These are phyloP conservation scores for Scedosporium aurantiacum DNA, from an alignment of 2,329 filamentous ascomycete genomes.

Conservation along the genomic window DNA sequence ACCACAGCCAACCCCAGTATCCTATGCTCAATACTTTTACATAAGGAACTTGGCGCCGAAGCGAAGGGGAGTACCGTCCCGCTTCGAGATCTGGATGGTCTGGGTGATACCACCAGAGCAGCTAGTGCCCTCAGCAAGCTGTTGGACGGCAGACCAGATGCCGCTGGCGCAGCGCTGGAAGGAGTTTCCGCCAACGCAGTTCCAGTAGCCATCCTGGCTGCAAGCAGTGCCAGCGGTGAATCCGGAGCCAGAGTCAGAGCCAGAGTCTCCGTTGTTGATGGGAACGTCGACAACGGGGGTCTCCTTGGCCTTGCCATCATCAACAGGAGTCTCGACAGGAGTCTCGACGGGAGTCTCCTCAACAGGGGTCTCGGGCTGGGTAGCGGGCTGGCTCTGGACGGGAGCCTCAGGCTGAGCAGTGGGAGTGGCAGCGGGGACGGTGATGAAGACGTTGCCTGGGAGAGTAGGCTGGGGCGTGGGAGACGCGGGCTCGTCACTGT, in stretches of 20 bases:
- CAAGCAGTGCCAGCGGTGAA: constrained; percentile 32
- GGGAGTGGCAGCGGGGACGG: constrained; percentile 13
- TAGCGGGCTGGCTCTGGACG: background rate
- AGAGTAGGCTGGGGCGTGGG: constrained; percentile 11
- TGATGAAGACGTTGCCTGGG: constrained; percentile 31
- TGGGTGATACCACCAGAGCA: constrained; percentile 31
- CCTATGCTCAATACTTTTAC: background rate
- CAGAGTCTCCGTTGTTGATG: constrained; percentile 10
- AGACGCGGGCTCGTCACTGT: constrained; percentile 5
- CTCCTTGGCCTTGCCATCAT: constrained; percentile 3
- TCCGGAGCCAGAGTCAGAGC: constrained; percentile 15
- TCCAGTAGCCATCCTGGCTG: constrained; percentile 37
- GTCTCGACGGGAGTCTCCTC: constrained; percentile 12
- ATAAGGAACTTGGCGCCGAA: constrained; percentile 12
- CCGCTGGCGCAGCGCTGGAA: constrained; percentile 47
- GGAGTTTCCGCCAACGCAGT: constrained; percentile 37
- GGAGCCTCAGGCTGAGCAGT: constrained; percentile 12
- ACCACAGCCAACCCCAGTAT: background rate
- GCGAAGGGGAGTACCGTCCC: constrained; percentile 7
- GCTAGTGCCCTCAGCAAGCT: constrained; percentile 32
- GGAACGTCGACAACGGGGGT: constrained; percentile 1
- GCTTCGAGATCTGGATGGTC: constrained; percentile 8
- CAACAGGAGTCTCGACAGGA: constrained; percentile 7
- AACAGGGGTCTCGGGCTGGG: constrained; percentile 12
- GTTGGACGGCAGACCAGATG: constrained; percentile 31